These are phyloP conservation scores for Coemansia pectinata DNA, from an alignment of 192 early-diverging fungal species.

Conservation along the genomic window DNA sequence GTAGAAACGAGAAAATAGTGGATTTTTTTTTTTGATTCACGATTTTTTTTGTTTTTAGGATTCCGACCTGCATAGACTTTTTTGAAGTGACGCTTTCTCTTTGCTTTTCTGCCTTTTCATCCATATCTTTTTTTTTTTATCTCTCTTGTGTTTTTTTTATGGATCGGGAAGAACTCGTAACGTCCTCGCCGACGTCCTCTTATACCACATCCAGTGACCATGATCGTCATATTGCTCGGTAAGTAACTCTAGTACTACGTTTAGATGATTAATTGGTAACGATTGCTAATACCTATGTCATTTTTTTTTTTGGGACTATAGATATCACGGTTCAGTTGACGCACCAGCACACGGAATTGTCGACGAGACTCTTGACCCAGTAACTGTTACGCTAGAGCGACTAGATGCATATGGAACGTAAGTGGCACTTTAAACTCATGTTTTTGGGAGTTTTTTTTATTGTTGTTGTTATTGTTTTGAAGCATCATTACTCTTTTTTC, in stretches of 20 bases:
- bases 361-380: constrained; percentile 15
- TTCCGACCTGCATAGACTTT: background rate
- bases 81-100: background rate
- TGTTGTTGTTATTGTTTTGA: constrained; percentile 7
- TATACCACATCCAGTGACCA: constrained; percentile 28
- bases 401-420: constrained; percentile 43
- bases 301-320: constrained; percentile 10
- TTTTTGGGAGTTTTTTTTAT: background rate
- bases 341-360: constrained; percentile 29
- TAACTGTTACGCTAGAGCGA: constrained; percentile 37
- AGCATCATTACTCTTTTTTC: background rate
- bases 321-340: constrained; percentile 31
- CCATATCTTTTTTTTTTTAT: constrained; percentile 1
- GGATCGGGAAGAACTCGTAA: constrained; percentile 16
- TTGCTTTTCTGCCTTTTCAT: background rate
- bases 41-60: background rate
- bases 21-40: background rate
- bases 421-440: constrained; percentile 13
- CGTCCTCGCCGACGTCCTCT: constrained; percentile 26
- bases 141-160: background rate
- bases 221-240: constrained; percentile 21
- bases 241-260: background rate
- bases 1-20: background rate
- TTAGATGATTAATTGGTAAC: too few species aligned
- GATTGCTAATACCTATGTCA: background rate